phyloP scores from a whole-genome alignment of 73 alveolate genomes.

The Paramecium bursaria region DNA sequence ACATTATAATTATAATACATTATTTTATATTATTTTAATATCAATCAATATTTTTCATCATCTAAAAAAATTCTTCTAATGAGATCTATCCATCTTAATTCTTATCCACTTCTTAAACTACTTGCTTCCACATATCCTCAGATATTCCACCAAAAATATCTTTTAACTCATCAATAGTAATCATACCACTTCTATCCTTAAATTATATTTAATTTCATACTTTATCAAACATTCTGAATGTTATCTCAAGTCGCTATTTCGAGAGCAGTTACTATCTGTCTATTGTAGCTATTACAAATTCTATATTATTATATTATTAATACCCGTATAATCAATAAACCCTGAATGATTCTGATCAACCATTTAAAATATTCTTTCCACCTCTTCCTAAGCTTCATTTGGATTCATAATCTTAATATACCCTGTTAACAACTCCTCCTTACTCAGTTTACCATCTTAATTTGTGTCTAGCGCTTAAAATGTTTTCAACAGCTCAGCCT shows the following conservation, averaged over 20 bases:
- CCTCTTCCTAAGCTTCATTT: conserved; percentile 65
- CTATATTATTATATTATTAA: conserved; percentile 4
- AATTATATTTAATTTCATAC: background rate
- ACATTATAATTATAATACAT: too few relatives aligned
- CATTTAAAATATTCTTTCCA: conserved; percentile 58
- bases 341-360: conserved; percentile 74
- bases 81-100: conserved; percentile 82
- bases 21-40: too few relatives aligned
- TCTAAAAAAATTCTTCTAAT: conserved; percentile 75
- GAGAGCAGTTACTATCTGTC: conserved; percentile 56
- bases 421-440: conserved; percentile 78
- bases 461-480: conserved; percentile 77
- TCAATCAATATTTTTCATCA: too few relatives aligned
- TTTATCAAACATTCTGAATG: conserved; percentile 71
- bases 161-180: conserved; percentile 73
- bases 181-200: conserved; percentile 79
- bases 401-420: conserved; percentile 48
- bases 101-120: conserved; percentile 80
- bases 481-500: conserved; percentile 73
- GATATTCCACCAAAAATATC: conserved; percentile 72
- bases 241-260: conserved; percentile 64
- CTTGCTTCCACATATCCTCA: conserved; percentile 77
- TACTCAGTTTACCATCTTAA: conserved; percentile 78
- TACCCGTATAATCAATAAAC: conserved; percentile 72
- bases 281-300: conserved; percentile 72